phyloP scores from a whole-genome alignment of 2,329 filamentous ascomycete species.

The Catunica adiposa region DNA sequence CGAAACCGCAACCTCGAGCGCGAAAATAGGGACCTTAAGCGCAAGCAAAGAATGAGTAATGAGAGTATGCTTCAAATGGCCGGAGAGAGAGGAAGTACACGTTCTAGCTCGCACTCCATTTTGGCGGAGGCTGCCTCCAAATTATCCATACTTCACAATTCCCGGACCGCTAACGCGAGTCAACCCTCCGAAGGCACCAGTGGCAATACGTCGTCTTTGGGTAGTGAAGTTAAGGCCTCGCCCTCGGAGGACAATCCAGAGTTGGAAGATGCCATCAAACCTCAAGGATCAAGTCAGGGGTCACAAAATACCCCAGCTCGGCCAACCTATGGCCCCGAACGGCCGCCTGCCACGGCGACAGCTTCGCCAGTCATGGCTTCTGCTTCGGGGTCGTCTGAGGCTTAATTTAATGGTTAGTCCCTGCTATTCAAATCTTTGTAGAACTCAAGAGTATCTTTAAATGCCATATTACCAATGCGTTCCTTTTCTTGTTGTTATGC shows the following conservation, averaged over 20 bases:
- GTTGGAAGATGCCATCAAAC: background rate
- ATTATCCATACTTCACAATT: too few relatives aligned
- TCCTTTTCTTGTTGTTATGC: too few relatives aligned
- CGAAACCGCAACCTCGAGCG: constrained; percentile 95
- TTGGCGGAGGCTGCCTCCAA: too few relatives aligned
- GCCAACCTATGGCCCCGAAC: constrained; percentile 10
- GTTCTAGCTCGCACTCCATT: too few relatives aligned
- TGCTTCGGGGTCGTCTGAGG: constrained; percentile 1
- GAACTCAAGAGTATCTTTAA: too few relatives aligned
- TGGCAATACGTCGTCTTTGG: constrained; percentile 1
- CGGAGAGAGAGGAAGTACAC: constrained; percentile 81
- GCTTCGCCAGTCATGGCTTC: constrained; percentile 1
- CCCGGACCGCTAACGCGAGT: background rate
- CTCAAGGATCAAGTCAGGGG: background rate
- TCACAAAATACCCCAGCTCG: background rate
- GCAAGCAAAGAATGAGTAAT: constrained; percentile 86
- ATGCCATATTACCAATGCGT: too few relatives aligned
- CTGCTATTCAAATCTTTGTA: too few relatives aligned
- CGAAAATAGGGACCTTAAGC: constrained; percentile 78
- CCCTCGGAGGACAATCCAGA: constrained; percentile 11
- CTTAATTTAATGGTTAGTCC: too few relatives aligned
- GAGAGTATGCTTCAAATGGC: constrained; percentile 96
- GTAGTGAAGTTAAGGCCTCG: constrained; percentile 8
- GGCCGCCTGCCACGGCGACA: constrained; percentile 17
- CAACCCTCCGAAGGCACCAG: constrained; percentile 1